These are phyloP conservation scores for Paralagenidium karlingii DNA, from an alignment of 352 stramenopile genomes.

Conservation along the genomic window DNA sequence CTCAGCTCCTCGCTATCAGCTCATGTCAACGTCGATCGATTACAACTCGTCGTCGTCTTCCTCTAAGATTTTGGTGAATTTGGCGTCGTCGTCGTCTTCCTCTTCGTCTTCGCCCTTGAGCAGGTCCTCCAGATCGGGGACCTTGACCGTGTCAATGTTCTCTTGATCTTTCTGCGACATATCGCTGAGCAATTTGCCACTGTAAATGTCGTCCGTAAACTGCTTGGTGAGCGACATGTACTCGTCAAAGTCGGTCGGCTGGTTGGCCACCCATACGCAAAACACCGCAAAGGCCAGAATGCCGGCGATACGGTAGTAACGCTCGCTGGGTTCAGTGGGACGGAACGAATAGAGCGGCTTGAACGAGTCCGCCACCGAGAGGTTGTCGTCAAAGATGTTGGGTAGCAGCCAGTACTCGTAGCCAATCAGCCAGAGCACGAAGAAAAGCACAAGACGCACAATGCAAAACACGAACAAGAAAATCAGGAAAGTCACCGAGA, in stretches of 20 bases:
- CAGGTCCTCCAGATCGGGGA: conserved; percentile 75
- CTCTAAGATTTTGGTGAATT: conserved; percentile 73
- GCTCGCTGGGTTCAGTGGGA: conserved; percentile 81
- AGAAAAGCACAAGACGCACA: conserved; percentile 91
- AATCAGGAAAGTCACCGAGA: conserved; percentile 97
- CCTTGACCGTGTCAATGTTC: conserved; percentile 95
- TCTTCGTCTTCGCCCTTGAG: conserved; percentile 78
- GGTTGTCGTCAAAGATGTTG: conserved; percentile 98
- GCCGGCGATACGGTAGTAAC: conserved; percentile 90
- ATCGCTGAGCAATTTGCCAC: conserved; percentile 95
- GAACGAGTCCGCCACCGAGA: conserved; percentile 97
- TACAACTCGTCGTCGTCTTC: conserved; percentile 59
- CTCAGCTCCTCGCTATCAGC: neutral
- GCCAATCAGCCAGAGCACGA: conserved; percentile 91
- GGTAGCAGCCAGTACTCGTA: conserved; percentile 98
- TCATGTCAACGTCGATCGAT: conserved; percentile 11
- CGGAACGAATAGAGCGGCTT: conserved; percentile 88
- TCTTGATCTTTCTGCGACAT: conserved; percentile 97
- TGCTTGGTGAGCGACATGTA: conserved; percentile 98
- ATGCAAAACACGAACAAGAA: conserved; percentile 97
- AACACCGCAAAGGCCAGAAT: conserved; percentile 91
- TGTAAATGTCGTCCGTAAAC: conserved; percentile 99
- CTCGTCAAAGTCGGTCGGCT: conserved; percentile 99
- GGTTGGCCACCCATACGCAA: conserved; percentile 96
- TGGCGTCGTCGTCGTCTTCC: conserved; percentile 46